These are phyloP conservation scores for Alternaria arborescens DNA, from an alignment of 2,329 filamentous ascomycete species.

Conservation along the genomic window DNA sequence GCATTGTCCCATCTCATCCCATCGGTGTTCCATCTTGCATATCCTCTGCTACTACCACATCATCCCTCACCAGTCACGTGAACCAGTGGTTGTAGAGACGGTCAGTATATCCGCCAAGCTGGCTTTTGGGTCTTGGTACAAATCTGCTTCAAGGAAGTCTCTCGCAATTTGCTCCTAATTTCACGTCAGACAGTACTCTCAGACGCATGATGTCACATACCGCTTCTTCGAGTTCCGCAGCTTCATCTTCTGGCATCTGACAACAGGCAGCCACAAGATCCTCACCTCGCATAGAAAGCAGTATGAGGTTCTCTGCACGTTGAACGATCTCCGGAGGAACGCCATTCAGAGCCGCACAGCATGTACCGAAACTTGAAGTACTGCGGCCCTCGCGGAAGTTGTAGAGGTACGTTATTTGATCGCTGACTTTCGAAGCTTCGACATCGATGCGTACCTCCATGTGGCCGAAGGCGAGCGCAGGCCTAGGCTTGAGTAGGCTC, in stretches of 20 bases:
- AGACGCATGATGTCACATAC: conserved; percentile 51
- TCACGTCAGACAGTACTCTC: conserved; percentile 12
- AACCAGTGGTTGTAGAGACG: conserved; percentile 20
- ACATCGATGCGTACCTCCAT: conserved; percentile 74
- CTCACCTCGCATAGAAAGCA: conserved; percentile 74
- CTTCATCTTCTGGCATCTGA: conserved; percentile 70
- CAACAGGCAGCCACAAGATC: conserved; percentile 79
- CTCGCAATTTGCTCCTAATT: conserved; percentile 54
- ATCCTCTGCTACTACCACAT: too few relatives aligned
- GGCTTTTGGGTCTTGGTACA: conserved; percentile 45
- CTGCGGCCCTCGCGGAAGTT: conserved; percentile 72
- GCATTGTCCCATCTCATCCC: not conserved
- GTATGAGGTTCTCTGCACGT: conserved; percentile 77
- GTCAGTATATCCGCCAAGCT: conserved; percentile 51
- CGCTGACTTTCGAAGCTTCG: conserved; percentile 60
- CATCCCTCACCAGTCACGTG: not conserved
- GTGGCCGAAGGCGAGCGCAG: conserved; percentile 68
- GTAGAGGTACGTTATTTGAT: conserved; percentile 79
- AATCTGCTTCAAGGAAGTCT: conserved; percentile 53
- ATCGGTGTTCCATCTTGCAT: not conserved
- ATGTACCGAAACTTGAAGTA: conserved; percentile 82
- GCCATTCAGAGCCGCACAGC: conserved; percentile 87
- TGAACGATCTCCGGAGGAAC: conserved; percentile 75
- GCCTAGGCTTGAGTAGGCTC: conserved; percentile 62
- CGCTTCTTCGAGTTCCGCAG: conserved; percentile 72